A percentile compares a stretch with the other conserved stretches of the same genome.
Conservation (phyloP, 441 rosid genomes). For the Brassica hybrid region DNA sequence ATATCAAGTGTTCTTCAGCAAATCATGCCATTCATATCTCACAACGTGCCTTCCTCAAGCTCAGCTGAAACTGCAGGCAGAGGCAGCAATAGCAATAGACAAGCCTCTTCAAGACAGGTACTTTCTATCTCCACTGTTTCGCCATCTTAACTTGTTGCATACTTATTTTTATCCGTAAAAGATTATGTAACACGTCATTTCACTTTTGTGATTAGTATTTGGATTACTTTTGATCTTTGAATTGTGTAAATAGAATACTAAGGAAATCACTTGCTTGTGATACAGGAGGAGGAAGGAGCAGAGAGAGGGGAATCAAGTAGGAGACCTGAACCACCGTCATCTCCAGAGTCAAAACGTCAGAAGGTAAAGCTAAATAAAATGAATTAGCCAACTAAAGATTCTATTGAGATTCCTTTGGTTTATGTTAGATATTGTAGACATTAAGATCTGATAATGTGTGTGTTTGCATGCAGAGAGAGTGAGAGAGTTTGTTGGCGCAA, state of each 20-base stretch:
- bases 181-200: background rate
- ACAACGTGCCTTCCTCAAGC: constrained; percentile 35
- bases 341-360: constrained; percentile 45
- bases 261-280: background rate
- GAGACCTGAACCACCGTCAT: constrained; percentile 31
- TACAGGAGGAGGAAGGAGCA: constrained; percentile 28
- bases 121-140: constrained; percentile 3
- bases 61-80: constrained; percentile 35
- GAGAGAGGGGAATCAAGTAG: constrained; percentile 35
- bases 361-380: constrained; percentile 30
- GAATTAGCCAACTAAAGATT: background rate
- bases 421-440: background rate
- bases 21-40: constrained; percentile 47
- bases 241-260: background rate
- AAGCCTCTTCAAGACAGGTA: constrained; percentile 48
- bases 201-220: background rate
- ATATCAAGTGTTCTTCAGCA: constrained; percentile 49
- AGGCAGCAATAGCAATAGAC: constrained; percentile 31
- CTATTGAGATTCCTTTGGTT: background rate
- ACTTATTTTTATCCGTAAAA: constrained; percentile 4
- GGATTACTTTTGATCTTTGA: background rate
- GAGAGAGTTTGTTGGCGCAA: constrained; percentile 27
- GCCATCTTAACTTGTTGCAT: background rate
- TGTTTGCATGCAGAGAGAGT: constrained; percentile 41
- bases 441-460: constrained; percentile 15